Evolutionary conservation across 2,329 filamentous ascomycete species (phyloP).

Genomic region (Hirsutella rhossiliensis): DNA sequence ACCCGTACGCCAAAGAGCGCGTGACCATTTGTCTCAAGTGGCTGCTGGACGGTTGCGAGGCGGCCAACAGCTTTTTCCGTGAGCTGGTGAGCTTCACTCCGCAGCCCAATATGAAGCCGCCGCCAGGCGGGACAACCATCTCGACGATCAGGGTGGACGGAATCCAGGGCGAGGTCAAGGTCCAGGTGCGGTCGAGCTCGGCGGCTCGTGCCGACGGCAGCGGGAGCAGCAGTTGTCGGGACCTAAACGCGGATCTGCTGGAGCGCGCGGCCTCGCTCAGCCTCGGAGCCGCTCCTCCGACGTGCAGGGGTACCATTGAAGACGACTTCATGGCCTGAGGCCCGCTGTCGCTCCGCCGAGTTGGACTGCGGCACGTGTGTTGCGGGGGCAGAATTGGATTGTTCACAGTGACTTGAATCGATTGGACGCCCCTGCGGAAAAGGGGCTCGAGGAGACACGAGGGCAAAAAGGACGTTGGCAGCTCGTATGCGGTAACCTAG

Average conservation of each 20-base stretch:
- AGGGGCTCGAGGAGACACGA: too few relatives aligned
- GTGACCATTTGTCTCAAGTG: slow-evolving; percentile 83
- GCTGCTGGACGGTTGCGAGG: slow-evolving; percentile 62
- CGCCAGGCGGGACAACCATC: slow-evolving; percentile 20
- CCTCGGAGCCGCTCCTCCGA: slow-evolving; percentile 13
- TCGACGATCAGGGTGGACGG: slow-evolving; percentile 41
- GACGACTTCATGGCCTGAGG: slow-evolving; percentile 32
- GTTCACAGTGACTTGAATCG: too few relatives aligned
- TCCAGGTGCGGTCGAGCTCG: slow-evolving; percentile 31
- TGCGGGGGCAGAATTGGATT: too few relatives aligned
- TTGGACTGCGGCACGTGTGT: background rate
- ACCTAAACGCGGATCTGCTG: slow-evolving; percentile 22
- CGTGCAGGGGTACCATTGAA: slow-evolving; percentile 19
- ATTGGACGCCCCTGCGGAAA: too few relatives aligned
- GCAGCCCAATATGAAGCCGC: slow-evolving; percentile 23
- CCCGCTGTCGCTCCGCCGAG: background rate
- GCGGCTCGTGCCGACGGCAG: slow-evolving; percentile 9
- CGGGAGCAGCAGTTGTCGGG: slow-evolving; percentile 11
- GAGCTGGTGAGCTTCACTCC: slow-evolving; percentile 41
- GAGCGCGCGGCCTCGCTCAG: slow-evolving; percentile 30
- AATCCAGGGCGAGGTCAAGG: slow-evolving; percentile 42
- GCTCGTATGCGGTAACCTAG: too few relatives aligned
- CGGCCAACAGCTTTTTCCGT: slow-evolving; percentile 59
- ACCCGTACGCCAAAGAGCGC: slow-evolving; percentile 87
- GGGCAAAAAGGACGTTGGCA: too few relatives aligned